Evolutionary conservation across 495 filamentous ascomycete genomes (phyloP).

Genomic region (Aeminium ludgeri): DNA sequence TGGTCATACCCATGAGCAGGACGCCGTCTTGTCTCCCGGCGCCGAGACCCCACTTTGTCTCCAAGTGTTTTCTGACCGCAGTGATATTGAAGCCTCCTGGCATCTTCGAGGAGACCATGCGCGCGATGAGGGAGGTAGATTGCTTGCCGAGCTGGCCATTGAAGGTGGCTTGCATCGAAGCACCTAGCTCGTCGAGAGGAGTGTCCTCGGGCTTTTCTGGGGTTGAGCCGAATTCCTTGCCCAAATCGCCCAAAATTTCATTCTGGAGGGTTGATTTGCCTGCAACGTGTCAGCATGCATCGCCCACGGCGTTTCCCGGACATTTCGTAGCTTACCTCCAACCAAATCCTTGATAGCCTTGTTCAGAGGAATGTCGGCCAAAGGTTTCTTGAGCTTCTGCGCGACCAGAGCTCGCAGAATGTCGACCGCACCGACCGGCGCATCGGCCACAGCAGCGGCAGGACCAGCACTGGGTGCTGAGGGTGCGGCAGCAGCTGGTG

Average conservation of each 20-base stretch:
- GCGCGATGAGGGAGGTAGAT: slow-evolving; percentile 79
- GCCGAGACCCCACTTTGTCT: slow-evolving; percentile 81
- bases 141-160: slow-evolving; percentile 97
- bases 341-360: slow-evolving; percentile 99
- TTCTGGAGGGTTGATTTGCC: slow-evolving; percentile 97
- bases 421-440: slow-evolving; percentile 70
- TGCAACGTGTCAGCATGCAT: slow-evolving; percentile 24
- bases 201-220: slow-evolving; percentile 98
- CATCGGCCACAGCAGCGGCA: slow-evolving; percentile 75
- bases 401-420: slow-evolving; percentile 80
- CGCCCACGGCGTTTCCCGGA: too few species aligned
- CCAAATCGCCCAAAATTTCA: slow-evolving; percentile 86
- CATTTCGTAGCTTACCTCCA: slow-evolving; percentile 50
- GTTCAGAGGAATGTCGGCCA: slow-evolving; percentile 75
- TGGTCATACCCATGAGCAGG: slow-evolving; percentile 73
- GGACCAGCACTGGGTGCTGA: slow-evolving; percentile 64
- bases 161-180: slow-evolving; percentile 92
- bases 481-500: slow-evolving; percentile 35
- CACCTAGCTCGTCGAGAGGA: slow-evolving; percentile 86
- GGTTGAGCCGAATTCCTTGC: slow-evolving; percentile 95
- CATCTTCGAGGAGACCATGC: slow-evolving; percentile 97
- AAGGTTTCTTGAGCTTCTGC: slow-evolving; percentile 95
- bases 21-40: slow-evolving; percentile 83
- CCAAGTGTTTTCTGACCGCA: slow-evolving; percentile 78
- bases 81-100: slow-evolving; percentile 98